Evolutionary conservation across 805 yeast genomes (phyloP), one percentile per base, ranked within the genome.

Genomic region (Barnettozyma siamensis): DNA sequence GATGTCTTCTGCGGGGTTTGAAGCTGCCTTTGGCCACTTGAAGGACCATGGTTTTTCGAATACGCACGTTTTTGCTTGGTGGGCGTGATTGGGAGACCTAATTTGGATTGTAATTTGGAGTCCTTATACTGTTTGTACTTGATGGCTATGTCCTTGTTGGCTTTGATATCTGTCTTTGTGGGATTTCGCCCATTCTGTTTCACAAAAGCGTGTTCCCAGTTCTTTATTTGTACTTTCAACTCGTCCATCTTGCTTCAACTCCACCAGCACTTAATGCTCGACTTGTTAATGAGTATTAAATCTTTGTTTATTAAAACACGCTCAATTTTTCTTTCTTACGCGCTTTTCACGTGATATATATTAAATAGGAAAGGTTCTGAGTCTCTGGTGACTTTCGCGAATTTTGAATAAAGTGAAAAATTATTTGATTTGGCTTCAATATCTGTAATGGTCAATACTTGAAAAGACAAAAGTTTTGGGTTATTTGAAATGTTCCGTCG

Each of bases 151-250:
- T 55, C 62, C 1, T 62, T 57, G 35, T 66, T 55, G 7, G 55
- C 51, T 48, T 67, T 70, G 37, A 78, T 69, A 49, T 77, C 83
- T 11, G 63, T 63, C 23, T 64, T 66, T 0, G 63, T 52, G 0
- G 85, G 83, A 15, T 59, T 58, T n/a, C 75, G 57, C 2, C 72
- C 70, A 32, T 66, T 47, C 17, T 54, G 45, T 13, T 51, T 48
- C 15, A 57, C 51, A 49, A 75, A 79, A 2, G 50, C 48, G 33
- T 70, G 66, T 46, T 79, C 84, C 83, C 84, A 79, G 9, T 55
- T 54, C 49, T 79, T 79, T 40, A 78, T 63, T 42, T 69, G 70
- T 7, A 59, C 47, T 46, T 72, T 72, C 27, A 76, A 33, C 7
- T 12, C 50, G 27, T 49, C 46, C 39, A 44, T 41, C 20, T 17